These are phyloP conservation scores for Apiospora arundinis DNA, from an alignment of 2,329 filamentous ascomycete species.

Conservation along the genomic window DNA sequence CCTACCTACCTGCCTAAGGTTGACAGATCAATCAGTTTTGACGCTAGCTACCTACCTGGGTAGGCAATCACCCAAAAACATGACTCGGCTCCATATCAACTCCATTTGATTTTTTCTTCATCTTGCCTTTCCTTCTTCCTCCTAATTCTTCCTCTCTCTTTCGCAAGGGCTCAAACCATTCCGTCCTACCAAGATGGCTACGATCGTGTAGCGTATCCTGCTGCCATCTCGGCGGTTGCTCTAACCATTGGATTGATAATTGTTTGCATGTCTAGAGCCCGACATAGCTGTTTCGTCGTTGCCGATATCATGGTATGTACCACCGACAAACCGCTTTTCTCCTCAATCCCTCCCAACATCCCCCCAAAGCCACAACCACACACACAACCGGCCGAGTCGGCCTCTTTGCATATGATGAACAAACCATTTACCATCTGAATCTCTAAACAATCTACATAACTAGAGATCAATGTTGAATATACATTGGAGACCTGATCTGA, in stretches of 20 bases:
- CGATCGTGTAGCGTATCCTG: background rate
- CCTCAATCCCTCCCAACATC: too few relatives aligned
- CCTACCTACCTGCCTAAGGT: background rate
- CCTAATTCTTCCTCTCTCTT: background rate
- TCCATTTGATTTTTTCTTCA: background rate
- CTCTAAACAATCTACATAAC: slow-evolving; percentile 18
- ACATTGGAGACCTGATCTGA: slow-evolving; percentile 18
- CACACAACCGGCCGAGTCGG: background rate
- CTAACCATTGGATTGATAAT: too few relatives aligned
- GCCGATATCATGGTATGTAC: background rate
- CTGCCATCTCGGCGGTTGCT: background rate
- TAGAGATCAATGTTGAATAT: slow-evolving; percentile 1
- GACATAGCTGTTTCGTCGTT: background rate
- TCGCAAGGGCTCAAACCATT: background rate
- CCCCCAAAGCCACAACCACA: background rate
- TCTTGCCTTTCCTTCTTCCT: background rate
- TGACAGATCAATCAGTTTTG: background rate
- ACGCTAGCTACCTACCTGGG: too few relatives aligned
- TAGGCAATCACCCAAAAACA: background rate
- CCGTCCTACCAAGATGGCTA: background rate
- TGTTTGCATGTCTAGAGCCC: background rate
- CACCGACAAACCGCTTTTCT: background rate
- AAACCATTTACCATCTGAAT: background rate
- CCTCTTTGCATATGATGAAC: slow-evolving; percentile 14
- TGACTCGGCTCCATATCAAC: slow-evolving; percentile 6